Evolutionary conservation across 108 stramenopile genomes (phyloP), one percentile per base, ranked within the genome.

Genomic region (Skeletonema costatum): DNA sequence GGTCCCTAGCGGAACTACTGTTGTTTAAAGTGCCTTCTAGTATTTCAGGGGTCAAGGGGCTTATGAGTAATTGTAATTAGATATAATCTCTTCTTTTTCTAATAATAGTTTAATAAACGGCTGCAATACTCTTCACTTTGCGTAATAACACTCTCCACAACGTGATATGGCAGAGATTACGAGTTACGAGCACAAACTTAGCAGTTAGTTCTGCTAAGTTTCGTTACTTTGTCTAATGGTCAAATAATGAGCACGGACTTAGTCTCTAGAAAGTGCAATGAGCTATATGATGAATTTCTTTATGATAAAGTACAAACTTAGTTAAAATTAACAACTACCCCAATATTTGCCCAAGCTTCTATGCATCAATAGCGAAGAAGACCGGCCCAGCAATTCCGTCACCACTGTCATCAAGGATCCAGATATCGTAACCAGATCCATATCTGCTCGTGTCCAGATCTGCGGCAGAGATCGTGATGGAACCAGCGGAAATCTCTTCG

Each of bases 361-460:
- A 46, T 4, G 5, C 44, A 46, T 56, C 53, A 56, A 56, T 25
- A 51, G 11, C 17, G 7, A 56, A 21, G 53, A 56, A 56, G 21
- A 56, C 70, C 12, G 70, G 70, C 11, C 70, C 70, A 38, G 59
- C 38, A 39, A 70, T 41, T 2, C 36, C 70, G 14, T 36, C 70
- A 14, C 70, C 70, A n/a, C 33, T 17, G 29, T 31, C 58, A 38
- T 70, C 70, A 46, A 59, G 32, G 70, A 70, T 9, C 36, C 39
- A 70, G 17, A 70, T 2, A 31, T 70, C 70, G 58, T 19, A 60
- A 9, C 70, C 70, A 3, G 39, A 30, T 19, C 70, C 70, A 38
- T 10, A 36, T 5, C 11, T 17, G 11, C 39, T 38, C 10, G 58
- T 50, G 30, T 70, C 39, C 21, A 70, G 70, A 32, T 13, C 16